These are phyloP conservation scores for Erythrophleum ivorense DNA, from an alignment of 331 rosid species.

Conservation along the genomic window DNA sequence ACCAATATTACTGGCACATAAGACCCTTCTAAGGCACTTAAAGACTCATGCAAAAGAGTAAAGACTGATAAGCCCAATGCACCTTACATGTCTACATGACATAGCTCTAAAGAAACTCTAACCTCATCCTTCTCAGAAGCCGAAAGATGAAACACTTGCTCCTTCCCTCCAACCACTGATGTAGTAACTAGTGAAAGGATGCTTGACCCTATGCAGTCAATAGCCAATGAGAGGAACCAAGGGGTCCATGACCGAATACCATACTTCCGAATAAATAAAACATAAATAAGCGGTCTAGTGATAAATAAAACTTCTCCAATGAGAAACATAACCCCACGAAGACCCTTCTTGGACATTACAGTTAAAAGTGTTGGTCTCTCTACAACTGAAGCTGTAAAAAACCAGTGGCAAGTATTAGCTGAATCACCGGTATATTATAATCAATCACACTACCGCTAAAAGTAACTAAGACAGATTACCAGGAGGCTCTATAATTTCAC, in stretches of 20 bases:
- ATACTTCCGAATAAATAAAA: slow-evolving; percentile 71
- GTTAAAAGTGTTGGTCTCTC: slow-evolving; percentile 64
- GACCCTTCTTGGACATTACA: slow-evolving; percentile 70
- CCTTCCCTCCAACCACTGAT: slow-evolving; percentile 43
- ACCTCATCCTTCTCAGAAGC: slow-evolving; percentile 85
- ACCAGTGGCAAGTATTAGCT: slow-evolving; percentile 33
- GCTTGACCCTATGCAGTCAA: slow-evolving; percentile 67
- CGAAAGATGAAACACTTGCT: slow-evolving; percentile 57
- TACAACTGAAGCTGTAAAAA: slow-evolving; percentile 56
- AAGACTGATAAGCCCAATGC: slow-evolving; percentile 9
- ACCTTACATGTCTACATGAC: slow-evolving; percentile 1
- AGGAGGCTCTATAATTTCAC: slow-evolving; percentile 60
- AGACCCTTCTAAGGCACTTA: slow-evolving; percentile 21
- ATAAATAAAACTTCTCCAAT: slow-evolving; percentile 79
- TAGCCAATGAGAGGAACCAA: slow-evolving; percentile 80
- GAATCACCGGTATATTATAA: slow-evolving; percentile 10
- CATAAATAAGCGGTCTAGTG: slow-evolving; percentile 83
- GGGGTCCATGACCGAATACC: slow-evolving; percentile 91
- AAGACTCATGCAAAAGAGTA: slow-evolving; percentile 6
- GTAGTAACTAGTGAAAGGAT: slow-evolving; percentile 66
- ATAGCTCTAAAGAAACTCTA: slow-evolving; percentile 41
- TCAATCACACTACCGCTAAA: slow-evolving; percentile 15
- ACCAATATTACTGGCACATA: slow-evolving; percentile 8
- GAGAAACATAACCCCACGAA: slow-evolving; percentile 68
- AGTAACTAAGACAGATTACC: slow-evolving; percentile 47